Percentiles rank a stretch among this genome's conserved stretches.
Evolutionary conservation across 176 grass and related monocot genomes (phyloP).

Genomic region (Aegilops longissima): DNA sequence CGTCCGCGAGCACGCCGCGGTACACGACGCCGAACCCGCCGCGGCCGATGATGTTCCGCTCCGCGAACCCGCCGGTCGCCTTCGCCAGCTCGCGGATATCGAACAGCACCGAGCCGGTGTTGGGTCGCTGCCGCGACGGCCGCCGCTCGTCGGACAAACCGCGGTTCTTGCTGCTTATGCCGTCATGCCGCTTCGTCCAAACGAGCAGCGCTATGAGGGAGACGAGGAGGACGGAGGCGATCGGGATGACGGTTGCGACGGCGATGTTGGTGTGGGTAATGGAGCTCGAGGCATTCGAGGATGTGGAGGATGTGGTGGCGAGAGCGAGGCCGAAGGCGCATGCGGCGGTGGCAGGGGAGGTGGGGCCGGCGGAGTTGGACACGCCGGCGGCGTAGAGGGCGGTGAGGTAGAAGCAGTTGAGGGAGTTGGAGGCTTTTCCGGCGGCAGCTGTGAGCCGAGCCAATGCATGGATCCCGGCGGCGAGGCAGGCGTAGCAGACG

Average conservation of each 20-base stretch:
- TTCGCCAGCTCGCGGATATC: slow-evolving; percentile 64
- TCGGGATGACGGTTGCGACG: slow-evolving; percentile 34
- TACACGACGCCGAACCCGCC: slow-evolving; percentile 87
- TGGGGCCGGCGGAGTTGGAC: slow-evolving; percentile 42
- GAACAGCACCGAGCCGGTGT: slow-evolving; percentile 80
- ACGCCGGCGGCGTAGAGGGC: slow-evolving; percentile 65
- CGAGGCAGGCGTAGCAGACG: slow-evolving; percentile 42
- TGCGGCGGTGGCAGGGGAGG: slow-evolving; percentile 38
- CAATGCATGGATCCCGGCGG: slow-evolving; percentile 44
- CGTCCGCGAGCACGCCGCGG: slow-evolving; percentile 67
- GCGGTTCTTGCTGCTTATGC: slow-evolving; percentile 21
- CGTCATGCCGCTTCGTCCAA: slow-evolving; percentile 22
- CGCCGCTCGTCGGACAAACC: slow-evolving; percentile 25
- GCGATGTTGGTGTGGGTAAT: slow-evolving; percentile 34
- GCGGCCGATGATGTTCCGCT: slow-evolving; percentile 73
- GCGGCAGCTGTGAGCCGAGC: slow-evolving; percentile 49
- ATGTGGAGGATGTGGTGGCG: not conserved
- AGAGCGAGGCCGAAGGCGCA: slow-evolving; percentile 60
- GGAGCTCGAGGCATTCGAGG: slow-evolving; percentile 16
- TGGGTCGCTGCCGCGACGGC: slow-evolving; percentile 54
- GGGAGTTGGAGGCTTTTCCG: slow-evolving; percentile 46
- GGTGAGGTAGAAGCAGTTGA: slow-evolving; percentile 60
- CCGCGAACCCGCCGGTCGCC: slow-evolving; percentile 66
- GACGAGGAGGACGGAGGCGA: slow-evolving; percentile 41
- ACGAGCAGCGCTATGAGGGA: slow-evolving; percentile 42